Evolutionary conservation across 352 stramenopile genomes (phyloP).

Genomic region (Blastocystis sp.): DNA sequence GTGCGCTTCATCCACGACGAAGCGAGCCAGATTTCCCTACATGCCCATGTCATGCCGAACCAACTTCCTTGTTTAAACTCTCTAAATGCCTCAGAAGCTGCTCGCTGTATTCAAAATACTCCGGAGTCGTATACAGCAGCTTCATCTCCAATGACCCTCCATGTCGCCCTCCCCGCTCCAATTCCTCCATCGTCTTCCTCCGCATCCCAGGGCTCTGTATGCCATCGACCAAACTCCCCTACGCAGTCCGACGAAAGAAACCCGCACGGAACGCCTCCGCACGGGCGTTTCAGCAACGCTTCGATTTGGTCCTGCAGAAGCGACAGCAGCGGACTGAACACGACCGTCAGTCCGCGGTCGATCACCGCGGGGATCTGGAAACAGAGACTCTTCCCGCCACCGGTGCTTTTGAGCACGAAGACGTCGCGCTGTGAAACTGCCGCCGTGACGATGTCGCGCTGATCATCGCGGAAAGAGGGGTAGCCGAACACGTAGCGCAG

Average conservation of each 20-base stretch:
- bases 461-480: conserved; percentile 80
- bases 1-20: conserved; percentile 91
- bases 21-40: conserved; percentile 75
- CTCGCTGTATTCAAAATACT: not conserved
- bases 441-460: conserved; percentile 82
- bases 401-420: conserved; percentile 97
- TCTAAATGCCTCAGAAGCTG: not conserved
- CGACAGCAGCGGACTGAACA: conserved; percentile 93
- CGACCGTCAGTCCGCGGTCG: conserved; percentile 79
- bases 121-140: conserved; percentile 52
- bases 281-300: conserved; percentile 15
- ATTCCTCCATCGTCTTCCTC: not conserved
- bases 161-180: not conserved
- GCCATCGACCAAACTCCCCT: not conserved
- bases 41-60: not conserved
- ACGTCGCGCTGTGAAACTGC: conserved; percentile 81
- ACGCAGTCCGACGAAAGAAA: conserved; percentile 63
- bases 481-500: conserved; percentile 78
- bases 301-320: conserved; percentile 97
- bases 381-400: conserved; percentile 92
- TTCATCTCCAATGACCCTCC: not conserved
- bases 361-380: conserved; percentile 82
- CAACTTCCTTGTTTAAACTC: conserved; percentile 47
- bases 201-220: not conserved
- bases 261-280: conserved; percentile 73